These are phyloP conservation scores for Russula griseocarnosa DNA, from an alignment of 768 basidiomycete genomes.

Conservation along the genomic window DNA sequence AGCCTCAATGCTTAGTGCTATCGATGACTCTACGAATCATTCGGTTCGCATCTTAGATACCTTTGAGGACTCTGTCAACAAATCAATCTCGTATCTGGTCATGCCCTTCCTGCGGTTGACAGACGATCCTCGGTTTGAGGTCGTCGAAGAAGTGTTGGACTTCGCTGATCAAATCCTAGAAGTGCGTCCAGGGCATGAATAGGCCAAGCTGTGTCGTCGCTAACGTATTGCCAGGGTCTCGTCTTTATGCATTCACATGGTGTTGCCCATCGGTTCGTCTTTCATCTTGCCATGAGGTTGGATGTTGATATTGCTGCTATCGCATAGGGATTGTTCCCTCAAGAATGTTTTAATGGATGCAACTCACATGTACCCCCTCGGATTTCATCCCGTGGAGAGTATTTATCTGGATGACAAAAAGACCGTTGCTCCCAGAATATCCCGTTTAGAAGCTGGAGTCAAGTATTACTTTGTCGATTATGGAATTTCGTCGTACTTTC, in stretches of 20 bases:
- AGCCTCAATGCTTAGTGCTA: slow-evolving; percentile 10
- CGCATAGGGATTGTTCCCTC: slow-evolving; percentile 4
- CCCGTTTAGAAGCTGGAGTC: background rate
- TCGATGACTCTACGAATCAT: slow-evolving; percentile 18
- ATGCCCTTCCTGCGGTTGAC: slow-evolving; percentile 20
- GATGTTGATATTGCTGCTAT: background rate
- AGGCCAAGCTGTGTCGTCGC: background rate
- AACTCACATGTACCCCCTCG: background rate
- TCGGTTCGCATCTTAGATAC: slow-evolving; percentile 22
- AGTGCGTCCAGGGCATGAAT: background rate
- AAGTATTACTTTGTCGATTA: too few species aligned
- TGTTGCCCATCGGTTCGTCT: background rate
- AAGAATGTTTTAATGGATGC: too few species aligned
- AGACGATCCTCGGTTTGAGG: background rate
- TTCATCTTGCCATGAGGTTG: too few species aligned
- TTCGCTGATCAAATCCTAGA: slow-evolving; percentile 23
- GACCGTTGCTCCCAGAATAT: background rate
- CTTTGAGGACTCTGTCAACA: slow-evolving; percentile 2
- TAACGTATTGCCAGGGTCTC: slow-evolving; percentile 14
- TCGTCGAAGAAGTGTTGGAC: slow-evolving; percentile 18
- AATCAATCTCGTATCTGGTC: slow-evolving; percentile 19
- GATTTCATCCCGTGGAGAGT: slow-evolving; percentile 15
- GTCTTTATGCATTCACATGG: slow-evolving; percentile 23
- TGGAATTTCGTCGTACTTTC: too few species aligned
- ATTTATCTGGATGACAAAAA: background rate